Evolutionary conservation across 208 protist genomes (phyloP), one percentile per base, ranked within the genome.

Genomic region (Crithidia fasciculata): DNA sequence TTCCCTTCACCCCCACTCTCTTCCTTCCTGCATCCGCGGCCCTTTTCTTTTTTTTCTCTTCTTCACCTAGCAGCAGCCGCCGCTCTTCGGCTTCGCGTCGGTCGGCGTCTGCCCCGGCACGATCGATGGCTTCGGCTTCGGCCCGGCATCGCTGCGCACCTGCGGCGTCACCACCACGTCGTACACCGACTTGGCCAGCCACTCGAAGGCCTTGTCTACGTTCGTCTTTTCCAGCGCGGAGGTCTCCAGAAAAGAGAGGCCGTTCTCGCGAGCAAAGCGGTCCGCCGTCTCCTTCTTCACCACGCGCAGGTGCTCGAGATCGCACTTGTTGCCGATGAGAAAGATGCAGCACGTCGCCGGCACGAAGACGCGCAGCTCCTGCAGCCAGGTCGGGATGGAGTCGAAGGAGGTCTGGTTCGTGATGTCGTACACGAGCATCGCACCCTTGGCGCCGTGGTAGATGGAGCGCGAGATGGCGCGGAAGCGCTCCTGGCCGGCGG

Each of bases 341-440:
- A 99, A 98, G 76, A 99, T 99, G 50, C 98, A 98, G 74, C 99
- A 98, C 64, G 98, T 98, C 64, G 87, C 84, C 8, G 95, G 92
- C n/a, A 98, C 98, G 74, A 99, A 98, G 54, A 98, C 93, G 55
- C 97, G 94, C 40, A 99, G 89, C 89, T 99, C 98, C 84, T 98
- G 98, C 58, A 99, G 93, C 99, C 99, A 99, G 39, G 96, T 96
- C 5, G 97, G 96, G 56, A 99, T 97, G 61, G 98, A 98, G 69
- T 99, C 98, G 82, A 98, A 99, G 9, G 98, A 98, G 9, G 78
- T 84, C 50, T 98, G 90, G 76, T 99, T 99, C 6, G 98, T 97
- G 76, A 99, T 99, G 91, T 99, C 98, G 82, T 99, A 99, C 41
- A 99, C 99, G 9, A 99, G 91, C 79, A 99, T 93, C 12, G 98